Evolutionary conservation across 2,329 filamentous ascomycete species (phyloP).

Genomic region (Ilyonectria sp.): DNA sequence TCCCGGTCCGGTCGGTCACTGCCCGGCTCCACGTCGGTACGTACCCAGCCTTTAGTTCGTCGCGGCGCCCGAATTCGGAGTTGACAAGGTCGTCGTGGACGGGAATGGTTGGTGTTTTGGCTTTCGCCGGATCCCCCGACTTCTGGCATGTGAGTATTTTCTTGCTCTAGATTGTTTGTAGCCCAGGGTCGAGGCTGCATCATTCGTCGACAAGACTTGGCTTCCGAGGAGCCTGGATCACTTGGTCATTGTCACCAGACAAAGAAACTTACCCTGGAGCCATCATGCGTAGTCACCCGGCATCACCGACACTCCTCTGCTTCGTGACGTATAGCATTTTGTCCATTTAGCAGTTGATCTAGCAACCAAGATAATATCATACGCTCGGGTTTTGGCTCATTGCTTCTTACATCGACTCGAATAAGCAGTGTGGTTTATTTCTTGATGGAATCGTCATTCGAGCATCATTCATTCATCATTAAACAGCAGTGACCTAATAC

Average conservation of each 20-base stretch:
- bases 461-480: background rate
- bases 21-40: slow-evolving; percentile 22
- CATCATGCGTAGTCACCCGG: background rate
- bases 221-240: background rate
- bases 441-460: too few relatives aligned
- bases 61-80: slow-evolving; percentile 27
- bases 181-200: background rate
- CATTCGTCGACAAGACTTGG: background rate
- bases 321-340: too few relatives aligned
- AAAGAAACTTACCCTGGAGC: background rate
- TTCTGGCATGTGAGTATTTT: background rate
- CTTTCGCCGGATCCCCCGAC: background rate
- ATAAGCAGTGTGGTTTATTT: too few relatives aligned
- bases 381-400: too few relatives aligned
- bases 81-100: slow-evolving; percentile 10
- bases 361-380: too few relatives aligned
- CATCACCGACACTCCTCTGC: too few relatives aligned
- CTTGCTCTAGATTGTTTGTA: background rate
- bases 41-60: slow-evolving; percentile 8
- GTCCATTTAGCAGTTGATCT: too few relatives aligned
- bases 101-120: slow-evolving; percentile 1
- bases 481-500: background rate
- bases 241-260: background rate
- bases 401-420: too few relatives aligned
- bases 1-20: background rate